A percentile compares a stretch with the other conserved stretches of the same genome.
Evolutionary conservation across 2,329 filamentous ascomycete genomes (phyloP).

Genomic region (Sclerotinia sclerotiorum): DNA sequence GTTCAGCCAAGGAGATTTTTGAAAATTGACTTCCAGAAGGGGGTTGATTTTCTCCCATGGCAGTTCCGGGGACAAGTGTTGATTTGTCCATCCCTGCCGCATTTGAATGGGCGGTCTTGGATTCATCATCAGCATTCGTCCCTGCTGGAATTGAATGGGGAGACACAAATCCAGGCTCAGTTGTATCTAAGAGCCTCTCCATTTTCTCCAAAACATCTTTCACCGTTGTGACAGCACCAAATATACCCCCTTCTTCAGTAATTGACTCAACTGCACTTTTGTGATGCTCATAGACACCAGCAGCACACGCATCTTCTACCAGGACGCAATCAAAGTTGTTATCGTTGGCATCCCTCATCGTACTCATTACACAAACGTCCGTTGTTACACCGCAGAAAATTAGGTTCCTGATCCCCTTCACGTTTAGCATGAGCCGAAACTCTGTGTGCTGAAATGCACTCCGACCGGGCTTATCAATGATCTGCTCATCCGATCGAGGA

Average conservation of each 20-base stretch:
- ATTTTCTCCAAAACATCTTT: neutral
- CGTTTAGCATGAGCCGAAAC: conserved; percentile 39
- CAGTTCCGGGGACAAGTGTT: no score
- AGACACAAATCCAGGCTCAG: neutral
- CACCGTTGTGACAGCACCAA: conserved; percentile 38
- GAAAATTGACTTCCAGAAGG: neutral
- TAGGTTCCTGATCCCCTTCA: conserved; percentile 40
- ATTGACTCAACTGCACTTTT: conserved; percentile 39
- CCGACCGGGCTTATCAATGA: conserved; percentile 42
- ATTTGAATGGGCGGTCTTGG: neutral
- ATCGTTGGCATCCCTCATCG: conserved; percentile 43
- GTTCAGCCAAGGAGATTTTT: neutral
- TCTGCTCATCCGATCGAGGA: conserved; percentile 36
- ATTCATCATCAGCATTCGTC: neutral
- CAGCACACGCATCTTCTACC: conserved; percentile 39
- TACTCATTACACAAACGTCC: conserved; percentile 42
- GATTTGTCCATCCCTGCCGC: neutral
- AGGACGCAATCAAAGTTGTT: conserved; percentile 40
- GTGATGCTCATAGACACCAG: conserved; percentile 36
- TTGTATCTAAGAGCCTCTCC: neutral
- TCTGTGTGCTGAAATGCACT: conserved; percentile 45
- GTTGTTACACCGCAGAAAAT: conserved; percentile 42
- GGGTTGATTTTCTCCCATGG: neutral
- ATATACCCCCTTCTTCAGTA: conserved; percentile 41
- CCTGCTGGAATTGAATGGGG: neutral